Base-by-base conservation (phyloP, 2,329 filamentous ascomycete genomes). In the Drechslera avenae region DNA sequence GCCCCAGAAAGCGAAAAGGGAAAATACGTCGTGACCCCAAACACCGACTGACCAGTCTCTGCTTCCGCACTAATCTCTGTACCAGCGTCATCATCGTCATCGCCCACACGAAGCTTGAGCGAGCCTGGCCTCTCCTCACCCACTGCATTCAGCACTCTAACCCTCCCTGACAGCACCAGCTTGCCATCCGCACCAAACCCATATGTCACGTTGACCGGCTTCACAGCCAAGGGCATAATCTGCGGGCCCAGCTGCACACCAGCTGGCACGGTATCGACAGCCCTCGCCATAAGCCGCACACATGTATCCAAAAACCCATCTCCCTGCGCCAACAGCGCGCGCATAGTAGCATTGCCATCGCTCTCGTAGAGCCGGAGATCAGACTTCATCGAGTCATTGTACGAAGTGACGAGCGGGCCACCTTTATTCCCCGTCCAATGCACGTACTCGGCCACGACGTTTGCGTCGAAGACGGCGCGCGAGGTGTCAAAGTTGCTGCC, bases 401-500 rank as follows among this genome's bases (percentile, higher is more conserved):
- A 42, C 4, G 54, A 59, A 3, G 43, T 65, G 4, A 67, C 64
- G 2, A 68, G 44, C 3, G 64, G 62, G 4, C 64, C 64, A 3
- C 62, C 62, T 19, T 57, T 57, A 5, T 56, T 55, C 1, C 63
- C 65, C 2, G 55, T 67, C 10, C 64, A 54, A 21, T 57, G 46
- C 8, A 72, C 43, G 35, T 69, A 72, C 40, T 72, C 62, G 4
- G 52, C 46, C 7, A 70, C 56, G 14, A 70, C 56, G 6, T 56
- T 52, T 9, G 59, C 56, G 39, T 72, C 69, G 31, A 63, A 69
- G 0, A 52, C 56, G 3, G 47, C 48, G 16, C 57, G 58, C 28
- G 68, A 71, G 2, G 54, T 57, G 36, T 72, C 68, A 18, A 71
- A 65, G 28, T 59, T 54, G 12, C 58, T 53, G 6, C 59, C 63